These are phyloP conservation scores for Thozetella sp. DNA, from an alignment of 495 filamentous ascomycete species.

Conservation along the genomic window DNA sequence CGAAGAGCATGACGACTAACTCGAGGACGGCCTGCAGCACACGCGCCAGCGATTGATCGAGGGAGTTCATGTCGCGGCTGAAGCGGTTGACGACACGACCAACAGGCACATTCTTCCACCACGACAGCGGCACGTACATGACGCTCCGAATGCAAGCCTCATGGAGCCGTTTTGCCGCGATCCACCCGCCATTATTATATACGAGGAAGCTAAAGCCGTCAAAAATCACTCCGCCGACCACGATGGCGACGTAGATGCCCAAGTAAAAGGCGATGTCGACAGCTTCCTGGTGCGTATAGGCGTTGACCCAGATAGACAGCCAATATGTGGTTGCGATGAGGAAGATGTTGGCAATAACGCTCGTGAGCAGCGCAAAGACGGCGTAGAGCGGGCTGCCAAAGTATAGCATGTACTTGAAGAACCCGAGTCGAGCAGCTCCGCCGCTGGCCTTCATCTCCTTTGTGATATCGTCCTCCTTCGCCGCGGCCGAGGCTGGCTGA, in stretches of 20 bases:
- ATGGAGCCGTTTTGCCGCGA: slow-evolving; percentile 46
- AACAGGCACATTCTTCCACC: slow-evolving; percentile 55
- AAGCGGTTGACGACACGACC: slow-evolving; percentile 61
- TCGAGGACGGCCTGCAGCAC: slow-evolving; percentile 42
- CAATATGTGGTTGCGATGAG: slow-evolving; percentile 36
- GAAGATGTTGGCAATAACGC: slow-evolving; percentile 21
- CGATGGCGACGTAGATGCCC: slow-evolving; percentile 32
- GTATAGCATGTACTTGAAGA: slow-evolving; percentile 36
- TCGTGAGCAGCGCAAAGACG: slow-evolving; percentile 25
- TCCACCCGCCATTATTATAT: slow-evolving; percentile 42
- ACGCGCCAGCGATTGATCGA: slow-evolving; percentile 34
- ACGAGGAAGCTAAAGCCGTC: slow-evolving; percentile 26
- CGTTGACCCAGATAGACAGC: slow-evolving; percentile 54
- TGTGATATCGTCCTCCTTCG: slow-evolving; percentile 8
- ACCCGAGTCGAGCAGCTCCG: slow-evolving; percentile 27
- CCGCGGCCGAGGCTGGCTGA: neutral
- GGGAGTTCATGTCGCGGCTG: slow-evolving; percentile 48
- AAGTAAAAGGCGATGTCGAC: slow-evolving; percentile 34
- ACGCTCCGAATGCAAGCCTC: slow-evolving; percentile 41
- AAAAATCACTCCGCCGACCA: slow-evolving; percentile 26
- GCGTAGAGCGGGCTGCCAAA: slow-evolving; percentile 32
- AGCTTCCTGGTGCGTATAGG: slow-evolving; percentile 29
- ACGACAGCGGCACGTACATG: slow-evolving; percentile 51
- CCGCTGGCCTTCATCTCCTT: slow-evolving; percentile 25
- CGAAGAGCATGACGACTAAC: slow-evolving; percentile 31